Percentiles rank a stretch among this genome's conserved stretches.
Evolutionary conservation across 2,329 filamentous ascomycete genomes (phyloP).

Genomic region (Epichloe gansuensis): DNA sequence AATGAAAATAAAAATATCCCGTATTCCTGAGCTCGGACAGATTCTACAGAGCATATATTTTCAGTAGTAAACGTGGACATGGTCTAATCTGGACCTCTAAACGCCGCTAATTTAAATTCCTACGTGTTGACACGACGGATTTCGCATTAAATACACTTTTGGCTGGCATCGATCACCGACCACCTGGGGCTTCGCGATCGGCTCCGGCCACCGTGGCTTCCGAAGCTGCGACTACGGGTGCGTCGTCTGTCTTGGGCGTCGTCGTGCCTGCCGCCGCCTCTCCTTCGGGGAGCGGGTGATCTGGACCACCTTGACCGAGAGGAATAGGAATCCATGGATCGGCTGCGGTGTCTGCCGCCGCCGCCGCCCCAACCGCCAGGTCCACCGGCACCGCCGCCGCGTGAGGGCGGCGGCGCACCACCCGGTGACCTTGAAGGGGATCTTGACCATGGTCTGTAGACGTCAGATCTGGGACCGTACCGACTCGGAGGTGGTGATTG

Average conservation of each 20-base stretch:
- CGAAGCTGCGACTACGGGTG: constrained; percentile 38
- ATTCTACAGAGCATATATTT: background rate
- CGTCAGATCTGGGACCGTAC: constrained; percentile 36
- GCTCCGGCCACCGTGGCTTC: constrained; percentile 27
- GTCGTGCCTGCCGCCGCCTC: constrained; percentile 14
- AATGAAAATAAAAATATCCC: too few species aligned
- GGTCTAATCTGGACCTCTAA: background rate
- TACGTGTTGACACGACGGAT: background rate
- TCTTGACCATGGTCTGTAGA: constrained; percentile 49
- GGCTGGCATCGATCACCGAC: constrained; percentile 15
- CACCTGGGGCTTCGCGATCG: constrained; percentile 27
- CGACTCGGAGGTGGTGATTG: constrained; percentile 23
- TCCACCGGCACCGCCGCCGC: constrained; percentile 10
- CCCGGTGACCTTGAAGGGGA: constrained; percentile 31
- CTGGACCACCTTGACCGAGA: constrained; percentile 39
- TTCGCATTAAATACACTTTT: background rate
- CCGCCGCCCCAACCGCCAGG: constrained; percentile 17
- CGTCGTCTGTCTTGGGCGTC: constrained; percentile 21
- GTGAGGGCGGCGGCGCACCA: constrained; percentile 26
- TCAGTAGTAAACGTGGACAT: too few species aligned
- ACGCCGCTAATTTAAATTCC: constrained; percentile 1
- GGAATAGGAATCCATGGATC: constrained; percentile 31
- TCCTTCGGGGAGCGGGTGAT: constrained; percentile 22
- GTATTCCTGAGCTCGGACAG: background rate
- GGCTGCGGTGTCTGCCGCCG: constrained; percentile 31